phyloP scores from a whole-genome alignment of 371 early-diverging fungal species.

The Mucor mucedo region DNA sequence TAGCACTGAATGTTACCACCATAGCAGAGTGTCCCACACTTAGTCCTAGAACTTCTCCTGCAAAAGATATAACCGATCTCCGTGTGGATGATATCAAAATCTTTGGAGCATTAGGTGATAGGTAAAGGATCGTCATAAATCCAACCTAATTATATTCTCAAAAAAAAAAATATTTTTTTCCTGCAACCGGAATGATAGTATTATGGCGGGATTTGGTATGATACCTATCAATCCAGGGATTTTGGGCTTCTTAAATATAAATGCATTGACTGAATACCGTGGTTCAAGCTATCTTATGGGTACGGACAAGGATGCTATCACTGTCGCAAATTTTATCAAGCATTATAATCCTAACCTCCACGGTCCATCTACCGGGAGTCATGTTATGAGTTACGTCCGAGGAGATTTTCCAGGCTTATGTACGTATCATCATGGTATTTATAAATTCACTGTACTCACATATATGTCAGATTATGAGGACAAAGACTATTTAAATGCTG shows the following conservation, averaged over 20 bases:
- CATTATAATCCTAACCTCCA: conserved; percentile 27
- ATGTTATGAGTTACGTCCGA: conserved; percentile 7
- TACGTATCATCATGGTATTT: background rate
- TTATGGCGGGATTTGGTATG: conserved; percentile 29
- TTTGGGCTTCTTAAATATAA: conserved; percentile 11
- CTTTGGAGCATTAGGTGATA: conserved; percentile 32
- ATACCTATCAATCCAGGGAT: conserved; percentile 10
- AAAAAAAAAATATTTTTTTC: background rate
- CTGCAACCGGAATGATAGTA: conserved; percentile 8
- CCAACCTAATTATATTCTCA: background rate
- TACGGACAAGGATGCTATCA: conserved; percentile 31
- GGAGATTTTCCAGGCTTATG: background rate
- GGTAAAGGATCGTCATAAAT: conserved; percentile 11
- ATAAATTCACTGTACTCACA: background rate
- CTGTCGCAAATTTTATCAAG: conserved; percentile 37
- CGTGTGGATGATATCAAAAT: conserved; percentile 37
- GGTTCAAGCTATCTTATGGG: conserved; percentile 42
- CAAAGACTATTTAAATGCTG: conserved; percentile 35
- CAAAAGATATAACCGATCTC: conserved; percentile 30
- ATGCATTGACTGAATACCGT: conserved; percentile 25
- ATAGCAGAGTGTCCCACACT: conserved; percentile 24
- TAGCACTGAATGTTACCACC: conserved; percentile 1
- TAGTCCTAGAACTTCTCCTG: conserved; percentile 13
- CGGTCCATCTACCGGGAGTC: conserved; percentile 31
- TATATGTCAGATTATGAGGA: conserved; percentile 18